Percentiles rank a stretch among this genome's conserved stretches.
Conservation (phyloP, 2,329 filamentous ascomycete genomes). For the Biscogniauxia sp. region DNA sequence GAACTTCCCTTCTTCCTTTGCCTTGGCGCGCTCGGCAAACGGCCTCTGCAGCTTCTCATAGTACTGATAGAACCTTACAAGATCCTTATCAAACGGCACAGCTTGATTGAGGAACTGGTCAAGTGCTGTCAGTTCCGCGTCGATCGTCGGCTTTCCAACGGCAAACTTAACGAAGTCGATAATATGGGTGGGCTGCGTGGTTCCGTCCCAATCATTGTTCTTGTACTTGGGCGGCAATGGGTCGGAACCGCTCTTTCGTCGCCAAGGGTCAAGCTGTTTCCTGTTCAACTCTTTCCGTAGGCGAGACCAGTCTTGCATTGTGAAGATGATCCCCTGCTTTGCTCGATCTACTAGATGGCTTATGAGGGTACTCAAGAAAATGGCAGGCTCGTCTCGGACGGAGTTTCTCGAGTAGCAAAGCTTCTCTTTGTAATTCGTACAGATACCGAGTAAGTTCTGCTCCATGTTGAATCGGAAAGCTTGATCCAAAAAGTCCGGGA, state of each 20-base stretch:
- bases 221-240: slow-evolving; percentile 43
- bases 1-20: slow-evolving; percentile 5
- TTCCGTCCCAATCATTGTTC: slow-evolving; percentile 30
- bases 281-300: slow-evolving; percentile 33
- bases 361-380: slow-evolving; percentile 51
- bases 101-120: slow-evolving; percentile 22
- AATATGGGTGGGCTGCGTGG: slow-evolving; percentile 44
- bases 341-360: slow-evolving; percentile 55
- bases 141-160: slow-evolving; percentile 45
- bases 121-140: slow-evolving; percentile 36
- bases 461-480: slow-evolving; percentile 59
- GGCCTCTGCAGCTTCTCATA: slow-evolving; percentile 33
- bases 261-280: slow-evolving; percentile 7
- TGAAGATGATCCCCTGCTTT: slow-evolving; percentile 55
- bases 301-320: slow-evolving; percentile 37
- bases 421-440: slow-evolving; percentile 63
- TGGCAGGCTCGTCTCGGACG: slow-evolving; percentile 44
- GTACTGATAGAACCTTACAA: slow-evolving; percentile 28
- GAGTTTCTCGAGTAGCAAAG: slow-evolving; percentile 58
- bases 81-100: slow-evolving; percentile 25
- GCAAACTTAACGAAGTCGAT: slow-evolving; percentile 62
- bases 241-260: slow-evolving; percentile 26
- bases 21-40: slow-evolving; percentile 14
- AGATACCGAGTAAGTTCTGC: slow-evolving; percentile 58
- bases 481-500: slow-evolving; percentile 47